A percentile compares a stretch with the other conserved stretches of the same genome.
Evolutionary conservation across 257 asterid species (phyloP).

Genomic region (Hygrophila difformis): DNA sequence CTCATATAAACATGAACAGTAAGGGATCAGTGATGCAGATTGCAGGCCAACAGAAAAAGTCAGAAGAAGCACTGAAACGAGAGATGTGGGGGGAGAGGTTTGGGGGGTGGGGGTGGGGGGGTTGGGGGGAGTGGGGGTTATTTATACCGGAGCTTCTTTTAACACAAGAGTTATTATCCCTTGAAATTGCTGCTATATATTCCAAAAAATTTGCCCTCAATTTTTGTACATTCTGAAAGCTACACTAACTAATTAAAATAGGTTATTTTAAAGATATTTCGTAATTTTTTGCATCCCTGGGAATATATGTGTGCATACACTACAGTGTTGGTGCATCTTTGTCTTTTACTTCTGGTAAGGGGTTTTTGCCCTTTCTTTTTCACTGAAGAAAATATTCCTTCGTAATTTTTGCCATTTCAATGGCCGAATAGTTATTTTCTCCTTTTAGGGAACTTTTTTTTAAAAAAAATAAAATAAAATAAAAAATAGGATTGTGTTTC

Average conservation of each 20-base stretch:
- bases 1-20: constrained; percentile 10
- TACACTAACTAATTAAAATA: not conserved
- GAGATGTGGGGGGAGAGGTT: constrained; percentile 7
- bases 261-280: not conserved
- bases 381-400: too few relatives aligned
- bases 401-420: too few relatives aligned
- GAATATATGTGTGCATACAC: too few relatives aligned
- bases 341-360: too few relatives aligned
- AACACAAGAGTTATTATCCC: constrained; percentile 18
- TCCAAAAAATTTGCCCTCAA: constrained; percentile 6
- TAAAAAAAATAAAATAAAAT: too few relatives aligned
- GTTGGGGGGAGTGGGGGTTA: too few relatives aligned
- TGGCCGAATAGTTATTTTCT: too few relatives aligned
- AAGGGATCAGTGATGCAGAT: constrained; percentile 19
- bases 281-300: too few relatives aligned
- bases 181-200: constrained; percentile 13
- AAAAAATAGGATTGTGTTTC: not conserved
- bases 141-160: constrained; percentile 11
- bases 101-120: too few relatives aligned
- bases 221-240: constrained; percentile 25
- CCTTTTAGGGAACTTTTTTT: too few relatives aligned
- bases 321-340: too few relatives aligned
- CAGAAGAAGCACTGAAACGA: constrained; percentile 48
- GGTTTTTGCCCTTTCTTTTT: too few relatives aligned
- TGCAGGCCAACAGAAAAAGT: constrained; percentile 44